Conservation (phyloP, 805 yeast species). For the Hanseniaspora thailandica region DNA sequence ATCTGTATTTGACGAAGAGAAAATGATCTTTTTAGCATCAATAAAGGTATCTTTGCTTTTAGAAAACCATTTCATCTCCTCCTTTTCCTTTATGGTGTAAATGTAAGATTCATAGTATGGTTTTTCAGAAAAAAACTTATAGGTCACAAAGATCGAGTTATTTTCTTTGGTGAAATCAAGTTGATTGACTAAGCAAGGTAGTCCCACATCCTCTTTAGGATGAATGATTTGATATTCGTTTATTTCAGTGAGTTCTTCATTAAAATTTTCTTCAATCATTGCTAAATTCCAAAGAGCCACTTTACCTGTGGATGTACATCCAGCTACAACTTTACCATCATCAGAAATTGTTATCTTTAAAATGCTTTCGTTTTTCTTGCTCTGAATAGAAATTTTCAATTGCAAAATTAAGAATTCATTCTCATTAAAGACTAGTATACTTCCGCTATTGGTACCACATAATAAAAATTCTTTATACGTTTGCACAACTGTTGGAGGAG, state of each 20-base stretch:
- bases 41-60: background rate
- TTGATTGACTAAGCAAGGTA: background rate
- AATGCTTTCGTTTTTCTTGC: slow-evolving; percentile 29
- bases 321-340: slow-evolving; percentile 60
- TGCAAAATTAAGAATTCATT: slow-evolving; percentile 45
- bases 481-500: slow-evolving; percentile 33
- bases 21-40: background rate
- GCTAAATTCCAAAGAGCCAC: slow-evolving; percentile 57
- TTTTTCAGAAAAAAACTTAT: background rate
- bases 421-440: slow-evolving; percentile 54
- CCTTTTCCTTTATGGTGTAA: background rate
- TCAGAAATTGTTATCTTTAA: slow-evolving; percentile 51
- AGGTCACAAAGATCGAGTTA: background rate
- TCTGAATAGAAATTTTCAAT: slow-evolving; percentile 19
- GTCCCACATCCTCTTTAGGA: slow-evolving; percentile 24
- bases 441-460: slow-evolving; percentile 63
- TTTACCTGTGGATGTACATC: slow-evolving; percentile 56
- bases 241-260: slow-evolving; percentile 18
- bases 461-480: slow-evolving; percentile 38
- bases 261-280: background rate
- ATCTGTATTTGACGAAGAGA: background rate
- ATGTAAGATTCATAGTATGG: background rate
- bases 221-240: background rate
- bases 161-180: background rate
- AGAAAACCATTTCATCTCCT: background rate